Evolutionary conservation across 2,329 filamentous ascomycete species (phyloP).

Genomic region (Penicillium verrucosum): DNA sequence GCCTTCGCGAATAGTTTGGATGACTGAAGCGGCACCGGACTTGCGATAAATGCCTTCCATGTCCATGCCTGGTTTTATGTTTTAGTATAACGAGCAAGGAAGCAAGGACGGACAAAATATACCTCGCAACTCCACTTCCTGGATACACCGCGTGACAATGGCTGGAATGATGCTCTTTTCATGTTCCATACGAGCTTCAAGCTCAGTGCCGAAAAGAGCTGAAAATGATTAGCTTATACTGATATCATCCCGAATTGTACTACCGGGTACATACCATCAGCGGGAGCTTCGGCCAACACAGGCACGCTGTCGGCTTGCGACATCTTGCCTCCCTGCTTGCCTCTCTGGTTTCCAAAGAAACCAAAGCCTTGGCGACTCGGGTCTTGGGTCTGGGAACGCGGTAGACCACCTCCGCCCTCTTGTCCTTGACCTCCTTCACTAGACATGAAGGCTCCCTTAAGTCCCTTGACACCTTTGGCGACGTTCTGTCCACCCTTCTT

Average conservation of each 20-base stretch:
- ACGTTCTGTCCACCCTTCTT: slow-evolving; percentile 94
- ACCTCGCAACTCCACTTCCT: slow-evolving; percentile 91
- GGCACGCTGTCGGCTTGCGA: slow-evolving; percentile 46
- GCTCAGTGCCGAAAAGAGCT: slow-evolving; percentile 83
- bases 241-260: not conserved
- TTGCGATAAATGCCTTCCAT: slow-evolving; percentile 97
- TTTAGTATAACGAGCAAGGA: slow-evolving; percentile 13
- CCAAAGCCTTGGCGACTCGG: slow-evolving; percentile 62
- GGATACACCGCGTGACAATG: slow-evolving; percentile 89
- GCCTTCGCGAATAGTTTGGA: slow-evolving; percentile 84
- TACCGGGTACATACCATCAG: slow-evolving; percentile 36
- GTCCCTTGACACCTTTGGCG: slow-evolving; percentile 90
- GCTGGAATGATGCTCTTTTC: slow-evolving; percentile 86
- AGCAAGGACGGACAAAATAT: slow-evolving; percentile 18
- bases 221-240: slow-evolving; percentile 8
- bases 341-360: slow-evolving; percentile 60
- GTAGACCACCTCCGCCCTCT: slow-evolving; percentile 30
- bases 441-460: slow-evolving; percentile 85
- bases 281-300: slow-evolving; percentile 36
- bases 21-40: slow-evolving; percentile 86
- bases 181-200: slow-evolving; percentile 78
- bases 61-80: slow-evolving; percentile 65
- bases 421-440: slow-evolving; percentile 50
- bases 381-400: slow-evolving; percentile 43
- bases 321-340: slow-evolving; percentile 40